Base-by-base conservation (phyloP, 345 rosid species). In the Lumnitzera littorea region DNA sequence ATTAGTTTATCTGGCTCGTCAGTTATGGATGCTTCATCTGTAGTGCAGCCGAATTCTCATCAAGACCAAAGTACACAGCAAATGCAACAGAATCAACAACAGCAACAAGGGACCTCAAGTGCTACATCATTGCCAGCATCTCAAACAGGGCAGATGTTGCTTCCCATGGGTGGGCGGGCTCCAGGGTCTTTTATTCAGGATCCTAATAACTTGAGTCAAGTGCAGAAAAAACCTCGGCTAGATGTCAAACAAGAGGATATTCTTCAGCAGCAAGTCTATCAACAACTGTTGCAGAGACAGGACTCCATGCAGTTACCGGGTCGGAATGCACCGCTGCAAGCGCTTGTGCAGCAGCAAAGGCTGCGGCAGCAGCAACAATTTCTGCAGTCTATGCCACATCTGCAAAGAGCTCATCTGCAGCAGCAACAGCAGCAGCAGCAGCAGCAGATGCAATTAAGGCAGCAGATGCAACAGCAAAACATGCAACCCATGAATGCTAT, bases 241-340 rank as follows among this genome's bases (percentile, higher is more conserved):
- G 99, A 90, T 67, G 78, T 87, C 41, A 94, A 90, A 66, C 99
- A 83, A 75, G 96, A 94, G 70, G 99, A 90, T 70, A 70, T 89
- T 64, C 62, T 94, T 51, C 99, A 82, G 71, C 97, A 84, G 68
- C 97, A 84, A 75, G 72, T 90, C 56, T 65, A 90, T 51, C 91
- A 86, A 3, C 96, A 94, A 62, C 76, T 87, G 78, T 71, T 87
- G 73, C 97, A 89, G 78, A 84, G 91, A 61, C 96, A 82, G 68
- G 97, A 94, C 53, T 48, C 84, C 67, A 72, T 84, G 85, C 96
- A 83, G 72, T 69, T 84, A 61, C 96, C 80, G 48, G 73, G 78
- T 64, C 95, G 85, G 48, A 86, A 64, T 58, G 88, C 89, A 1
- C 99, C 90, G 74, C 68, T 86, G 5, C 97, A 90, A 64, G 72